Base-by-base conservation (phyloP, 2,329 filamentous ascomycete genomes). In the Ceratocystis huliohia region DNA sequence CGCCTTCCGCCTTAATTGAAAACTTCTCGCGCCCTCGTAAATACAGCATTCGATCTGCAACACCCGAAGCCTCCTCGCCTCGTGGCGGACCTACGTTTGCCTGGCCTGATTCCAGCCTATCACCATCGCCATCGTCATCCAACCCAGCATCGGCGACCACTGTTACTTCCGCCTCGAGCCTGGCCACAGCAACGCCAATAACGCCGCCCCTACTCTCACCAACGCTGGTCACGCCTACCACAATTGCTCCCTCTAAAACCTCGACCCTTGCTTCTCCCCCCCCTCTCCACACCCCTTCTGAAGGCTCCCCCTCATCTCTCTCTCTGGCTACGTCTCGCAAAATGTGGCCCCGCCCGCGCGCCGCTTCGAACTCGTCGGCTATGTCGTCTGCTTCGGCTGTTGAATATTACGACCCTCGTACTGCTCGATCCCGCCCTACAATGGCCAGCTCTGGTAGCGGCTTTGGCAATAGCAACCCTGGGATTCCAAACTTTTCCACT, bases 1-100 rank as follows among this genome's bases (percentile, higher is more conserved):
- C 41, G 15, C 20, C 46, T 22, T 37, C 71, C 64, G 74, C 75
- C 69, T 71, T 73, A 59, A 76, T 82, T 59, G 79, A 80, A 70
- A 85, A 85, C 73, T 85, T 85, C 72, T 85, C 82, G n/a, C 78
- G 82, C 48, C 82, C 82, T 53, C 77, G 82, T 67, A 82, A 82
- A 68, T 75, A 77, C 48, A 84, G 82, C 72, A 76, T 82, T 68
- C 77, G 65, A 7, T 66, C 68, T 22, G 64, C 67, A 28, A 67
- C 64, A 5, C 62, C 65, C 53, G 63, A 68, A 30, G 46, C 61
- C 57, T 65, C 41, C 8, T 48, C 61, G 61, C 37, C 37, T 41
- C 67, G 68, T 71, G 69, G 50, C 41, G 30, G 41, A 30, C 30
- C 63, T 56, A 28, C 30, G 7, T 17, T n/a, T 59, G 28, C 44